These are phyloP conservation scores for Backusella westeae DNA, from an alignment of 192 early-diverging fungal species.

Conservation along the genomic window DNA sequence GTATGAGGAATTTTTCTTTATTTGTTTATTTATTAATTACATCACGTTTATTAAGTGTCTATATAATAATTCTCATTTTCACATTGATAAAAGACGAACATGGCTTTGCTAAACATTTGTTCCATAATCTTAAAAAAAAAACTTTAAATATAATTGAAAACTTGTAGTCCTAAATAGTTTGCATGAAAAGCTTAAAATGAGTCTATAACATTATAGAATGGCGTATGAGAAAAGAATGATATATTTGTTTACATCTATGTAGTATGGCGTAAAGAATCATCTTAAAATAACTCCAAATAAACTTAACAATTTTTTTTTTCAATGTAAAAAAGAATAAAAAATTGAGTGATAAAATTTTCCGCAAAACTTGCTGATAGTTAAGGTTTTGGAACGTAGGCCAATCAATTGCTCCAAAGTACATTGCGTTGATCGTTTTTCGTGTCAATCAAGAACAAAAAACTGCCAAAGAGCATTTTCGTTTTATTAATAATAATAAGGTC, in stretches of 20 bases:
- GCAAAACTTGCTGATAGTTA: too few relatives aligned
- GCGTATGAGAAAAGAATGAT: background rate
- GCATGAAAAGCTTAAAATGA: background rate
- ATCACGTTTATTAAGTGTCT: background rate
- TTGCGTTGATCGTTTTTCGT: too few relatives aligned
- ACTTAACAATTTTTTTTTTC: too few relatives aligned
- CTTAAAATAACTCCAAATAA: too few relatives aligned
- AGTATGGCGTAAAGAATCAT: background rate
- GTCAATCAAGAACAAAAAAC: too few relatives aligned
- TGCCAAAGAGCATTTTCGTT: too few relatives aligned
- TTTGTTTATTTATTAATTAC: background rate
- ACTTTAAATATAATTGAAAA: background rate
- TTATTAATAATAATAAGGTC: too few relatives aligned
- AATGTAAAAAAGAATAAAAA: too few relatives aligned
- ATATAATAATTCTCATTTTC: background rate
- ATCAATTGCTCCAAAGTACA: too few relatives aligned
- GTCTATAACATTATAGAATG: background rate
- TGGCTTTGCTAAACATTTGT: background rate
- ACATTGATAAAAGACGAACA: background rate
- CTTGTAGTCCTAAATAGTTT: background rate
- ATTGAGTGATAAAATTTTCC: too few relatives aligned
- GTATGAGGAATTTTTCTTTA: background rate
- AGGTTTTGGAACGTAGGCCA: too few relatives aligned
- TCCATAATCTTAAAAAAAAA: slow-evolving; percentile 1
- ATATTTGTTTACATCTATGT: background rate